Evolutionary conservation across 805 yeast genomes (phyloP).

Genomic region (Danielozyma ontarioensis): DNA sequence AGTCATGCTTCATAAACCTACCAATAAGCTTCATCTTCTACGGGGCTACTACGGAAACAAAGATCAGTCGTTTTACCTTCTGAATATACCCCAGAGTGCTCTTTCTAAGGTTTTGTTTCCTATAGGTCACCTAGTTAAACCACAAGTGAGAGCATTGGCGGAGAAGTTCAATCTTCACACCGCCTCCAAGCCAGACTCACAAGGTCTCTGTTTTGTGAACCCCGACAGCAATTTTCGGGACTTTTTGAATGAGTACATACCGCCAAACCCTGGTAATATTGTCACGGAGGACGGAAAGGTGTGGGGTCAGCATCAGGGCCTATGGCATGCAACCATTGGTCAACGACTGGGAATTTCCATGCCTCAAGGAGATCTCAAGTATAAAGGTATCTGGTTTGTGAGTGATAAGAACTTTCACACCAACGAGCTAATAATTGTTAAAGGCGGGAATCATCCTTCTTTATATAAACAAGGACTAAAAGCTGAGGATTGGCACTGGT

Average conservation of each 20-base stretch:
- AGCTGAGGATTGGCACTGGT: slow-evolving; percentile 49
- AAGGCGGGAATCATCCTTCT: slow-evolving; percentile 55
- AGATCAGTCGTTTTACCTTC: slow-evolving; percentile 89
- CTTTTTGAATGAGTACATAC: slow-evolving; percentile 71
- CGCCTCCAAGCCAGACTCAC: slow-evolving; percentile 86
- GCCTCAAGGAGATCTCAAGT: slow-evolving; percentile 83
- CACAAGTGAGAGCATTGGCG: slow-evolving; percentile 70
- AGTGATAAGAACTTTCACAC: slow-evolving; percentile 57
- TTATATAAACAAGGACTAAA: slow-evolving; percentile 44
- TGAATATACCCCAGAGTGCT: slow-evolving; percentile 50
- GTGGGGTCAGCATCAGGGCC: slow-evolving; percentile 80
- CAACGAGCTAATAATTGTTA: slow-evolving; percentile 77
- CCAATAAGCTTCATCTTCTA: slow-evolving; percentile 42
- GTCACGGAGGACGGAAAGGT: slow-evolving; percentile 67
- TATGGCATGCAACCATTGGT: slow-evolving; percentile 96
- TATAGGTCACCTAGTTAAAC: slow-evolving; percentile 71
- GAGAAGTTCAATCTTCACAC: slow-evolving; percentile 46
- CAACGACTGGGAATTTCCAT: slow-evolving; percentile 73
- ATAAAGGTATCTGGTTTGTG: slow-evolving; percentile 82
- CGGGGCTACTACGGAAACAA: slow-evolving; percentile 57
- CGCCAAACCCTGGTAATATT: slow-evolving; percentile 71
- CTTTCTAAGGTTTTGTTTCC: slow-evolving; percentile 64
- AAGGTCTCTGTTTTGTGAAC: slow-evolving; percentile 88
- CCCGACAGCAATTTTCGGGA: slow-evolving; percentile 59
- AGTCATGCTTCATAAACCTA: slow-evolving; percentile 30